Conservation (phyloP, 768 basidiomycete genomes). For the Lepiota venenata region DNA sequence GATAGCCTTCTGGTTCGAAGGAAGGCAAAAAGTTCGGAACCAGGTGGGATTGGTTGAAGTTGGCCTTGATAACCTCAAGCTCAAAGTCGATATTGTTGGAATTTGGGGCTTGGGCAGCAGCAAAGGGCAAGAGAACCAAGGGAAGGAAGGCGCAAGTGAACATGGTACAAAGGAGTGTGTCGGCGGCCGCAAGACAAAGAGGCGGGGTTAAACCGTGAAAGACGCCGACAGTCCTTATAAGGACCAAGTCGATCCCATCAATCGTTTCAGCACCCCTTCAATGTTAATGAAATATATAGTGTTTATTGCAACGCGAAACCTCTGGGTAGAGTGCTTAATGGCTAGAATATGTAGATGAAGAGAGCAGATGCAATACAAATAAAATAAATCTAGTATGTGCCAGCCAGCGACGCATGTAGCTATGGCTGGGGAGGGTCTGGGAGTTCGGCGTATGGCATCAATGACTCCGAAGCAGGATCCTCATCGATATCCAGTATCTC, state of each 20-base stretch:
- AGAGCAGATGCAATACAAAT: constrained; percentile 14
- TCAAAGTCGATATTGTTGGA: constrained; percentile 31
- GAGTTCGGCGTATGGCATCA: constrained; percentile 4
- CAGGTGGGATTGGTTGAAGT: constrained; percentile 58
- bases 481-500: constrained; percentile 29
- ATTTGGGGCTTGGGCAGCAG: constrained; percentile 50
- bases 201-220: background rate
- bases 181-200: too few species aligned
- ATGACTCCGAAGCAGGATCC: constrained; percentile 16
- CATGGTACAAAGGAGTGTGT: constrained; percentile 26
- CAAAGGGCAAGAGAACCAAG: constrained; percentile 39
- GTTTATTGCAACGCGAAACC: background rate
- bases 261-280: too few species aligned
- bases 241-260: too few species aligned
- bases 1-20: constrained; percentile 61
- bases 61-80: constrained; percentile 61
- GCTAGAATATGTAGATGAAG: constrained; percentile 2
- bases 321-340: constrained; percentile 1
- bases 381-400: constrained; percentile 15
- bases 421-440: background rate
- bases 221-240: background rate
- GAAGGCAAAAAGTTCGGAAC: constrained; percentile 57
- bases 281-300: background rate
- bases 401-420: background rate
- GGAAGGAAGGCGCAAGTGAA: constrained; percentile 28